Base-by-base conservation (phyloP, 2,329 filamentous ascomycete genomes). In the Oidium heveae region DNA sequence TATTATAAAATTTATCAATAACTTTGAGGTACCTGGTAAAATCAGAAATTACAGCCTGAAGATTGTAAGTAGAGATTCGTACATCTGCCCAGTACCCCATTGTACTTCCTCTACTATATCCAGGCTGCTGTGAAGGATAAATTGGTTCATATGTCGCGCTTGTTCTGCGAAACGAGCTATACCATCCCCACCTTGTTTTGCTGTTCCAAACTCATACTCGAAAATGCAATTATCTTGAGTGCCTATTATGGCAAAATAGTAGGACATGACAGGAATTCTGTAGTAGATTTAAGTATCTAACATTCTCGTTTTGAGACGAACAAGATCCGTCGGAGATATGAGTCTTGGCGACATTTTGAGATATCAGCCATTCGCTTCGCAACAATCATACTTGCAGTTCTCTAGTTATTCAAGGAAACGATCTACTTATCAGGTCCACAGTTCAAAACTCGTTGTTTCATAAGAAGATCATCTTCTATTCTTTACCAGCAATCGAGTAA, bases 241-340 rank as follows among this genome's bases (percentile, higher is more conserved):
- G 65, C 88, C 91, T 67, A 98, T 79, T 62, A 98, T 94, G 65
- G 85, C 85, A 70, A 98, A 96, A 73, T 95, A 95, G 75, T 96
- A 98, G 57, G 88, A 95, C 91, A 96, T 96, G 24, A 28, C 24
- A 28, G 24, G 24, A 28, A 28, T 28, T 28, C 6, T 3, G 6
- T 3, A 28, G 59, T 73, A 47, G 49, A 49, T 6, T 28, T 28
- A 28, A 3, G 6, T 3, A 6, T 3, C 24, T 28, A 28, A 28
- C 24, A 28, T 28, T 28, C 3, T 28, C 3, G 24, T 28, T 28
- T 28, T 28, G 24, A 3, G 3, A 28, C 3, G 3, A 28, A 28
- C 24, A 28, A n/a, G n/a, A n/a, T n/a, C n/a, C n/a, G n/a, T n/a
- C n/a, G n/a, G n/a, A n/a, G n/a, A n/a, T n/a, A n/a, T n/a, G n/a